Evolutionary conservation across 2,329 filamentous ascomycete species (phyloP), one percentile per base, ranked within the genome.

Genomic region (Ophiostoma triangulosporum): DNA sequence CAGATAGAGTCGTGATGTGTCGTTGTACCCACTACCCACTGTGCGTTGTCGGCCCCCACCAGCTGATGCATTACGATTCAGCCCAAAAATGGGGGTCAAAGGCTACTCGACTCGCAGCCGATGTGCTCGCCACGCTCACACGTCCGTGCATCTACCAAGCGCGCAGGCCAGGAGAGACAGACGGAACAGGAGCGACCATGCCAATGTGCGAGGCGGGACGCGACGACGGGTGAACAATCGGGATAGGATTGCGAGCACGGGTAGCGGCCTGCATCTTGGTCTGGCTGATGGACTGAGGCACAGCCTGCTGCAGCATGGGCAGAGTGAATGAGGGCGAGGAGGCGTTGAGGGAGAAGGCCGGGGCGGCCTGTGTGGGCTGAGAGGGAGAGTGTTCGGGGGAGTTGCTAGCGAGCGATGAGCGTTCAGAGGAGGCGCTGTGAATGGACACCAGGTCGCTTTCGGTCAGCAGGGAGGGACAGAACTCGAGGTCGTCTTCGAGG

Each of bases 401-500:
- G 63, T 89, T 90, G 72, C 90, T 96, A 48, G 91, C 93, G 60
- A 96, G 74, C 54, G 93, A 97, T 5, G 91, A 96, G 60, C 90
- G 87, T 71, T 98, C 93, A 56, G 93, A 96, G 29, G 80, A 80
- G 33, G 85, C 82, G 57, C 88, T 94, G 70, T 91, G 87, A 61
- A 96, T 95, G 53, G 89, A 95, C 63, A 90, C 84, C 66, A 94
- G 74, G 87, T 96, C 72, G 24, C 31, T 51, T 71, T 96, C 90
- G 33, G 89, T 95, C 73, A 97, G 75, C 62, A 97, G 78, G 66
- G 84, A 83, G 58, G 91, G 91, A 71, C 90, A 96, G 70, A 97
- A 97, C 69, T 95, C 85, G 71, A 95, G 78, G 67, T 97, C 91
- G 66, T 97, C 91, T 64, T 96, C 91, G 58, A 97, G 77, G 62